A percentile compares a stretch with the other conserved stretches of the same genome.
Conservation (phyloP, 1,284 basidiomycete species). For the Stygiomarasmius scandens region DNA sequence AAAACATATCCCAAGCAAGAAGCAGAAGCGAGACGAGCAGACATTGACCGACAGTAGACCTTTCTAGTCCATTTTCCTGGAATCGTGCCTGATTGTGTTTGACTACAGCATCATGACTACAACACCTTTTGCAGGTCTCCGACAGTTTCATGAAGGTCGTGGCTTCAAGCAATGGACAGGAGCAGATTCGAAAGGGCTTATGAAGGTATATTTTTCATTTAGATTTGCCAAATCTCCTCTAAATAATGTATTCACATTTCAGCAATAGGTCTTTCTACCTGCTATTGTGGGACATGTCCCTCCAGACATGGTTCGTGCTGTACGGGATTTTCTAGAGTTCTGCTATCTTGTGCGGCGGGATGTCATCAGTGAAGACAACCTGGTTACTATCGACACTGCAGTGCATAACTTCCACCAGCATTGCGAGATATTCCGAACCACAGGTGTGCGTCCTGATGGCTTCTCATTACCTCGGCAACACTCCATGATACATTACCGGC, state of each 20-base stretch:
- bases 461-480: slow-evolving; percentile 26
- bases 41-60: slow-evolving; percentile 33
- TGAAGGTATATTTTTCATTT: slow-evolving; percentile 28
- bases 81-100: too few species aligned
- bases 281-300: slow-evolving; percentile 30
- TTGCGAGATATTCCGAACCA: slow-evolving; percentile 28
- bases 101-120: too few species aligned
- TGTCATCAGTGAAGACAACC: slow-evolving; percentile 11
- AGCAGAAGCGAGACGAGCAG: slow-evolving; percentile 22
- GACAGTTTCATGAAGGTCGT: slow-evolving; percentile 22
- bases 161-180: slow-evolving; percentile 31
- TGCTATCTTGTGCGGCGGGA: slow-evolving; percentile 33
- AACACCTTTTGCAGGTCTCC: slow-evolving; percentile 21
- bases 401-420: slow-evolving; percentile 29
- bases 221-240: too few species aligned
- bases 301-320: slow-evolving; percentile 20
- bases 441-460: slow-evolving; percentile 23
- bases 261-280: slow-evolving; percentile 31
- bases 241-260: too few species aligned
- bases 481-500: slow-evolving; percentile 15
- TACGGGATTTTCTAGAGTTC: slow-evolving; percentile 34
- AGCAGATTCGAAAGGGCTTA: slow-evolving; percentile 15
- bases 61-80: too few species aligned
- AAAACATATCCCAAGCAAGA: slow-evolving; percentile 13
- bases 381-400: background rate